These are phyloP conservation scores for Crithidia thermophila DNA, from an alignment of 208 protist species.

Conservation along the genomic window DNA sequence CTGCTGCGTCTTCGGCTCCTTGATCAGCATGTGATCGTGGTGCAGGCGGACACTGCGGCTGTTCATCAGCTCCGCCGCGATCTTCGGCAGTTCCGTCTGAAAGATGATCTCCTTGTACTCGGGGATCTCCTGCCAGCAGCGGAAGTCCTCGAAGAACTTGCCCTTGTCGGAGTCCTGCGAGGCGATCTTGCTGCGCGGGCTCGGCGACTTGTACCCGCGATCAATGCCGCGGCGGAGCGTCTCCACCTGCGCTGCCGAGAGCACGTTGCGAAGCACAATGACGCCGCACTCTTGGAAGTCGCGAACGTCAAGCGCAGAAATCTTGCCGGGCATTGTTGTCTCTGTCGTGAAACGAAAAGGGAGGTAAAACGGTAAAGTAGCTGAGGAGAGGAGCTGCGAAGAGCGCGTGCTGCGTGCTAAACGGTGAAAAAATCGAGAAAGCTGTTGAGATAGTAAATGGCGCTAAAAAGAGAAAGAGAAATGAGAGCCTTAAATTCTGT, in stretches of 20 bases:
- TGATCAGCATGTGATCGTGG: slow-evolving; percentile 54
- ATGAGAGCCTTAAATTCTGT: background rate
- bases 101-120: slow-evolving; percentile 52
- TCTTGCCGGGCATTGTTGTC: slow-evolving; percentile 9
- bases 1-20: slow-evolving; percentile 47
- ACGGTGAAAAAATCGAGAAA: background rate
- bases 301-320: slow-evolving; percentile 17
- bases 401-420: too few species aligned
- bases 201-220: slow-evolving; percentile 29
- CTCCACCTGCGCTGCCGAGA: slow-evolving; percentile 29
- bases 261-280: slow-evolving; percentile 24
- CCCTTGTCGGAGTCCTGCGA: slow-evolving; percentile 42
- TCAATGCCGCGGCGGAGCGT: slow-evolving; percentile 39
- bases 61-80: slow-evolving; percentile 35
- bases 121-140: slow-evolving; percentile 45
- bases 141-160: slow-evolving; percentile 58
- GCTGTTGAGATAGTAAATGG: background rate
- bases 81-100: slow-evolving; percentile 26
- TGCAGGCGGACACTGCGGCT: slow-evolving; percentile 40
- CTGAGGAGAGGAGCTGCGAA: background rate
- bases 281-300: slow-evolving; percentile 24
- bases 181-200: slow-evolving; percentile 39
- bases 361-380: background rate
- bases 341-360: background rate
- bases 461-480: slow-evolving; percentile 5